These are phyloP conservation scores for Lipomyces yamanashiensis DNA, from an alignment of 805 yeast species.

Conservation along the genomic window DNA sequence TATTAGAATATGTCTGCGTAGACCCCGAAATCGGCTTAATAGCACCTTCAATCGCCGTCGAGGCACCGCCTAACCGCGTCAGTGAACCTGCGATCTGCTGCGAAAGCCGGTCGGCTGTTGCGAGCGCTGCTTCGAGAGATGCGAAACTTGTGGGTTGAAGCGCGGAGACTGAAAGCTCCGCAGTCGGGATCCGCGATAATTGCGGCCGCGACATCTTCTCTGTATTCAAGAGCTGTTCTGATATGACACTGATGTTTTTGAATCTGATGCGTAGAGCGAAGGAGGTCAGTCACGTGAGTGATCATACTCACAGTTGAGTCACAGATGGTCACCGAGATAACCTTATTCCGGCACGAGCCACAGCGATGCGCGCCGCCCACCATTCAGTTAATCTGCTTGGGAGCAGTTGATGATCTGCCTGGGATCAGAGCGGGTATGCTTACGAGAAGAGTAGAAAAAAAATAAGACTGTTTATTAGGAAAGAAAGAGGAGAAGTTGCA, in stretches of 20 bases:
- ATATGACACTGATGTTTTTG: too few species aligned
- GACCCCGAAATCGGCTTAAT: slow-evolving; percentile 74
- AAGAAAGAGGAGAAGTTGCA: too few species aligned
- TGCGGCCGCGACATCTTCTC: slow-evolving; percentile 20
- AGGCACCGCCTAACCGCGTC: slow-evolving; percentile 55
- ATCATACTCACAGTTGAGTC: neutral
- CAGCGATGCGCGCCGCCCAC: neutral
- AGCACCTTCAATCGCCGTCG: slow-evolving; percentile 61
- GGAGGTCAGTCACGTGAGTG: neutral
- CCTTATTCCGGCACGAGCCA: neutral
- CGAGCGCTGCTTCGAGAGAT: slow-evolving; percentile 67
- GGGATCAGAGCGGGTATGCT: too few species aligned
- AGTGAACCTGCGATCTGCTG: slow-evolving; percentile 60
- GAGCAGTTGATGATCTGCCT: neutral
- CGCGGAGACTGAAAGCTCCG: neutral
- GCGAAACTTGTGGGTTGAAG: slow-evolving; percentile 1
- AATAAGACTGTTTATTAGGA: too few species aligned
- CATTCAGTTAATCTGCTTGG: neutral
- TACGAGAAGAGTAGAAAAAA: too few species aligned
- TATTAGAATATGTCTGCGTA: slow-evolving; percentile 59
- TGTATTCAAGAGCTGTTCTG: neutral
- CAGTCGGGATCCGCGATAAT: neutral
- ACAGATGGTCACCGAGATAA: neutral
- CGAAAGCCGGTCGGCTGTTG: slow-evolving; percentile 62
- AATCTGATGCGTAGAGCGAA: neutral